Percentiles rank a stretch among this genome's conserved stretches.
phyloP scores from a whole-genome alignment of 176 grass and related monocot genomes.

The Paspalum notatum region DNA sequence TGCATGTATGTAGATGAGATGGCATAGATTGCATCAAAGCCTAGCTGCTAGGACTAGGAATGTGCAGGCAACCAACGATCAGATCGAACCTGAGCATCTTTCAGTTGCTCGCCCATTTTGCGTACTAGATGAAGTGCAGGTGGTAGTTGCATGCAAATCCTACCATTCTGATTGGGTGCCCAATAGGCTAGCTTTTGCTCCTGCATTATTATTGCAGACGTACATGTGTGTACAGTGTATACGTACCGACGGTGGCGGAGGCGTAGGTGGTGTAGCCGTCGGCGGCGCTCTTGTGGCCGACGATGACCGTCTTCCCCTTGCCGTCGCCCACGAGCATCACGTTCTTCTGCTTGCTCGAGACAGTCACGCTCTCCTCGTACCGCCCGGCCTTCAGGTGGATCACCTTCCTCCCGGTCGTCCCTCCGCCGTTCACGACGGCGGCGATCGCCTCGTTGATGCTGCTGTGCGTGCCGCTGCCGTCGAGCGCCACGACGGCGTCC shows the following conservation, averaged over 20 bases:
- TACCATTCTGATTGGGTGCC: neutral
- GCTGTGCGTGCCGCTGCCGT: slow-evolving; percentile 75
- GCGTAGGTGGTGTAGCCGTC: slow-evolving; percentile 66
- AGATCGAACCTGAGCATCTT: slow-evolving; percentile 35
- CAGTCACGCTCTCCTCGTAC: slow-evolving; percentile 67
- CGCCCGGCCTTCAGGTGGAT: slow-evolving; percentile 78
- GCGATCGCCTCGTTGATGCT: slow-evolving; percentile 72
- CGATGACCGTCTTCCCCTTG: slow-evolving; percentile 79
- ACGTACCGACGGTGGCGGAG: slow-evolving; percentile 78
- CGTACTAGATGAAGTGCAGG: neutral
- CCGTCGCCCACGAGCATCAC: slow-evolving; percentile 88
- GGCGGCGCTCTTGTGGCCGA: slow-evolving; percentile 48
- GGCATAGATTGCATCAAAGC: slow-evolving; percentile 17
- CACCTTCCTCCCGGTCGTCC: slow-evolving; percentile 56
- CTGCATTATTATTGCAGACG: neutral
- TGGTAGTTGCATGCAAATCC: neutral
- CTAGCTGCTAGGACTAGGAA: slow-evolving; percentile 16
- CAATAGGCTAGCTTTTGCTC: neutral
- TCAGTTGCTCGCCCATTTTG: neutral
- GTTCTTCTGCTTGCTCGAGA: slow-evolving; percentile 60
- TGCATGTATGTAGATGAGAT: neutral
- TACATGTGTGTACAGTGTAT: neutral
- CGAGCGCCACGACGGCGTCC: slow-evolving; percentile 76
- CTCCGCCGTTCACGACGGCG: slow-evolving; percentile 28
- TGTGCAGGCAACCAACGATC: slow-evolving; percentile 12